phyloP scores from a whole-genome alignment of 768 basidiomycete species.

The Lyophyllum decastes region DNA sequence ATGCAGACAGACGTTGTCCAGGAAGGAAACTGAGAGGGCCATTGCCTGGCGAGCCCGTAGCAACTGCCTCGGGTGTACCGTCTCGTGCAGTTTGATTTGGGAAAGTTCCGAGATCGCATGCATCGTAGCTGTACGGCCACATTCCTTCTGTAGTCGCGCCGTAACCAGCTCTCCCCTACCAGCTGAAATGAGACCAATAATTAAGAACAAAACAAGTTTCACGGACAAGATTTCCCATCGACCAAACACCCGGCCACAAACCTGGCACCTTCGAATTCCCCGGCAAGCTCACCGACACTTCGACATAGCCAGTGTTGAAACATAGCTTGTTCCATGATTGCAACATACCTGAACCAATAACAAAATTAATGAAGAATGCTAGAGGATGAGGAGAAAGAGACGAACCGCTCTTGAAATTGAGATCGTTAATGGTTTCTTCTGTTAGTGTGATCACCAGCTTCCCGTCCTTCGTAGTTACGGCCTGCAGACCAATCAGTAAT shows the following conservation, averaged over 20 bases:
- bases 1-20: slow-evolving; percentile 85
- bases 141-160: slow-evolving; percentile 88
- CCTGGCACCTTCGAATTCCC: slow-evolving; percentile 63
- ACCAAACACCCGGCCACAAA: slow-evolving; percentile 86
- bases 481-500: slow-evolving; percentile 29
- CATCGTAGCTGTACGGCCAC: slow-evolving; percentile 85
- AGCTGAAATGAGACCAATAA: background rate
- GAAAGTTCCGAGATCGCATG: slow-evolving; percentile 87
- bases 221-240: slow-evolving; percentile 72
- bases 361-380: slow-evolving; percentile 8
- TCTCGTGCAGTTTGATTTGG: slow-evolving; percentile 72
- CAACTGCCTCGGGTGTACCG: slow-evolving; percentile 57
- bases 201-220: background rate
- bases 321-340: slow-evolving; percentile 95
- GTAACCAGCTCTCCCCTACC: slow-evolving; percentile 79
- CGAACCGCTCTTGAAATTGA: slow-evolving; percentile 83
- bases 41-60: slow-evolving; percentile 53
- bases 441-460: slow-evolving; percentile 81
- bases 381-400: slow-evolving; percentile 28
- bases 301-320: slow-evolving; percentile 91
- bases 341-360: slow-evolving; percentile 52
- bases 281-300: slow-evolving; percentile 77
- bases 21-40: slow-evolving; percentile 72
- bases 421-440: slow-evolving; percentile 67
- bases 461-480: slow-evolving; percentile 75